Conservation (phyloP, 108 stramenopile genomes). For the Schizochytrium sp. region DNA sequence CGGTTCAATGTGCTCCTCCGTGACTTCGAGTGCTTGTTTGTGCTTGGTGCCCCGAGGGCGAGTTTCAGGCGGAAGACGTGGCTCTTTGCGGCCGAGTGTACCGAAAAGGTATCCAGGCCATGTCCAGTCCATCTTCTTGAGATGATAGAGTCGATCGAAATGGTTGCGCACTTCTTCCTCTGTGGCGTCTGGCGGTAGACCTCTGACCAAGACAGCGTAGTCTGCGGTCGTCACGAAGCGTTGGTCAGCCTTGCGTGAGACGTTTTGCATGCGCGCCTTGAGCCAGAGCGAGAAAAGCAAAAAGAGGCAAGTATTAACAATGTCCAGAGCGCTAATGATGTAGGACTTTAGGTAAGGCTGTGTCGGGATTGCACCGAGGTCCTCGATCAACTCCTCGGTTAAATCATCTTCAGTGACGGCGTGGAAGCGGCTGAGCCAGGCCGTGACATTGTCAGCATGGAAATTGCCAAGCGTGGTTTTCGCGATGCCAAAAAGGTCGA, state of each 20-base stretch:
- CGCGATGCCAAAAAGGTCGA: background rate
- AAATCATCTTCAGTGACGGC: background rate
- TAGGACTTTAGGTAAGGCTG: background rate
- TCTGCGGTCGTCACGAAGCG: background rate
- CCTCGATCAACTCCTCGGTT: background rate
- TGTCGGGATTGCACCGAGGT: background rate
- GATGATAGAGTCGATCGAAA: background rate
- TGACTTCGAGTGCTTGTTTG: background rate
- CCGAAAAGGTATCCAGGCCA: background rate
- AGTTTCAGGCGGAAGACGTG: background rate
- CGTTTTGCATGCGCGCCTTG: background rate
- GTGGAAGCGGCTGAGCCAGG: background rate
- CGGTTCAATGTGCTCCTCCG: background rate
- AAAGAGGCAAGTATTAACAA: background rate
- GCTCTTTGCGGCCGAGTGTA: background rate
- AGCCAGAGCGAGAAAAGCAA: background rate
- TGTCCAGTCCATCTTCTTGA: background rate
- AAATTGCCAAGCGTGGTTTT: background rate
- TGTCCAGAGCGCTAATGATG: background rate
- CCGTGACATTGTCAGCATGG: background rate
- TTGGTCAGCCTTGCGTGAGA: background rate
- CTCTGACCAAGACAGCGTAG: background rate
- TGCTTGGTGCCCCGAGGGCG: background rate
- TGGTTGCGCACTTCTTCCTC: background rate
- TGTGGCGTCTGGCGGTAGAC: background rate